phyloP scores from a whole-genome alignment of 352 stramenopile species.

The Globisporangium orthogonon region DNA sequence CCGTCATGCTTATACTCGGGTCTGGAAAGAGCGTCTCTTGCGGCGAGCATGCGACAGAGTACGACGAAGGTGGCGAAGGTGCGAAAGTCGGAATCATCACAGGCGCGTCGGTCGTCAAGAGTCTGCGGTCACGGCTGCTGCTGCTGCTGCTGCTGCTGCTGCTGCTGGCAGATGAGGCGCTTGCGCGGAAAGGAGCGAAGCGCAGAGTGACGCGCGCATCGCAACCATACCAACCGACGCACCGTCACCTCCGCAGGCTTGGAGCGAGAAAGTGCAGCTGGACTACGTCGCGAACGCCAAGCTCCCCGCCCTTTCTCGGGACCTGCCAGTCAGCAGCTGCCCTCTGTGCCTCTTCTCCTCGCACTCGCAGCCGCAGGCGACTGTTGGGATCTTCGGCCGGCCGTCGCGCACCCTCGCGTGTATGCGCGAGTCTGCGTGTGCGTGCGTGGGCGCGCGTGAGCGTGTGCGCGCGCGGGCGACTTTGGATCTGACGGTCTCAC shows the following conservation, averaged over 20 bases:
- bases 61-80: neutral
- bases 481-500: too few relatives aligned
- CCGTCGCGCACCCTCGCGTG: neutral
- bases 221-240: neutral
- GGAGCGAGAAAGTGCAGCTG: slow-evolving; percentile 13
- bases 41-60: neutral
- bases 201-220: slow-evolving; percentile 8
- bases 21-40: slow-evolving; percentile 1
- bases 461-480: neutral
- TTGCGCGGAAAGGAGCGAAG: slow-evolving; percentile 4
- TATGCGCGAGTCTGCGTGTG: neutral
- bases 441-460: neutral
- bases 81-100: slow-evolving; percentile 2
- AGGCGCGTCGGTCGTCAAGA: neutral
- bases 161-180: slow-evolving; percentile 5
- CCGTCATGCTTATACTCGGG: slow-evolving; percentile 11
- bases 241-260: neutral
- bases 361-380: too few relatives aligned
- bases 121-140: neutral
- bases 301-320: too few relatives aligned
- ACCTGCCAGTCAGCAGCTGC: too few relatives aligned
- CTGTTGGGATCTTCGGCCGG: too few relatives aligned
- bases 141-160: neutral
- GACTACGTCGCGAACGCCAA: neutral
- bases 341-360: too few relatives aligned